Base-by-base conservation (phyloP, 2,329 filamentous ascomycete genomes). In the Plectosphaerella plurivora region DNA sequence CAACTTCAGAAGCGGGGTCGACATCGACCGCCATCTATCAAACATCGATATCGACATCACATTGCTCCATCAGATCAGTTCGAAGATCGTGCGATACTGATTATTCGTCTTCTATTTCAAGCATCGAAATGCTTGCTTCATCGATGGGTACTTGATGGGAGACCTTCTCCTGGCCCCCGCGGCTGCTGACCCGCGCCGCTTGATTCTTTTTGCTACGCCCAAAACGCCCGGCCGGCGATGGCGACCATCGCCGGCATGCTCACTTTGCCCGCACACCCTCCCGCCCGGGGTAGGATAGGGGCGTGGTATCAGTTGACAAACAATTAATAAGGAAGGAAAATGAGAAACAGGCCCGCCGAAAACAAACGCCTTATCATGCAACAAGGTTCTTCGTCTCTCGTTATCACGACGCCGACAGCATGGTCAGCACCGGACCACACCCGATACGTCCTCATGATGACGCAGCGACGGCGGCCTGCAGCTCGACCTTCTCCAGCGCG, bases 401-500 rank as follows among this genome's bases (percentile, higher is more conserved):
- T 22, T 44, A 18, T 18, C 41, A 15, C 37, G 37, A n/a, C 37
- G 14, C 15, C 16, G 15, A 39, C 28, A 12, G 11, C 8, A 33
- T 33, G 11, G 28, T 10, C 28, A 12, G 28, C 28, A 33, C 28
- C 28, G 3, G 7, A 39, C 10, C 15, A n/a, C 15, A n/a, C 37
- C 15, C 37, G 37, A 39, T 14, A 15, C 15, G 37, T 22, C 22
- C 14, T 16, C 37, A 18, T 12, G 15, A 15, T 25, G 52, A 54
- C 14, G 52, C 45, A 18, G 52, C 37, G 5, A 44, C 52, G 49
- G 51, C 49, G 46, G 51, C 51, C 45, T 55, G 51, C 49, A 51
- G 50, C 52, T 57, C 57, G 6, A 55, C 55, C 57, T 57, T 56
- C 41, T 52, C 51, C 20, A 56, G 46, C 24, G 57, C 49, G 28